phyloP scores from a whole-genome alignment of 805 yeast genomes.

The Candida dajiaensis region DNA sequence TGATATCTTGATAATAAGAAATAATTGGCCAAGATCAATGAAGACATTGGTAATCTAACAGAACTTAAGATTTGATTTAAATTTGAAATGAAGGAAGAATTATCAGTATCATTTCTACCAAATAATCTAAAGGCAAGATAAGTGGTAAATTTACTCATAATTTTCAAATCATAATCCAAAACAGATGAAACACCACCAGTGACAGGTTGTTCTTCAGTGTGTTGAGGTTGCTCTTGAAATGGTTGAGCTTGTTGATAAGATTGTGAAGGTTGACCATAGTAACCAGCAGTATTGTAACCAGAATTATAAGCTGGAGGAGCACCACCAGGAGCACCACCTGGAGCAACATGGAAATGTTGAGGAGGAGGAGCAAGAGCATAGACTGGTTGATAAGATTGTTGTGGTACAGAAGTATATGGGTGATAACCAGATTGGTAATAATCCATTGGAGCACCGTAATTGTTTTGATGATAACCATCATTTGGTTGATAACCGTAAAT shows the following conservation, averaged over 20 bases:
- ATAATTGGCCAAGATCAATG: constrained; percentile 74
- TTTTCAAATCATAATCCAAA: constrained; percentile 71
- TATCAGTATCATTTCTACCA: constrained; percentile 39
- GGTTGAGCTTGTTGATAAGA: constrained; percentile 3
- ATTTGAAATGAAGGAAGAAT: constrained; percentile 45
- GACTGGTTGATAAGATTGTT: background rate
- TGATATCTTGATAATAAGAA: constrained; percentile 62
- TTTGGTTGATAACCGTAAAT: constrained; percentile 17
- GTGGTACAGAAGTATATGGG: background rate
- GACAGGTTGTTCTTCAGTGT: constrained; percentile 13
- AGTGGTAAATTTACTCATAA: constrained; percentile 76
- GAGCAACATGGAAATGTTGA: constrained; percentile 2
- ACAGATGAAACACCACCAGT: constrained; percentile 73
- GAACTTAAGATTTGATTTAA: constrained; percentile 71
- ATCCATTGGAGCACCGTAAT: background rate
- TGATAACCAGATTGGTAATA: background rate
- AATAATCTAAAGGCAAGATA: constrained; percentile 68
- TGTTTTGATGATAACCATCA: constrained; percentile 5
- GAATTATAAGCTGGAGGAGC: constrained; percentile 9
- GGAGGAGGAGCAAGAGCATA: background rate
- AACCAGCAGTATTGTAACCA: constrained; percentile 2
- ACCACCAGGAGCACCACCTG: constrained; percentile 7
- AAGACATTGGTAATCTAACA: constrained; percentile 80
- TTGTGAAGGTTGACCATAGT: constrained; percentile 3
- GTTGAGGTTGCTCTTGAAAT: constrained; percentile 10